A percentile compares a stretch with the other conserved stretches of the same genome.
Evolutionary conservation across 139 green algal species (phyloP).

Genomic region (Coccomyxa sp.): DNA sequence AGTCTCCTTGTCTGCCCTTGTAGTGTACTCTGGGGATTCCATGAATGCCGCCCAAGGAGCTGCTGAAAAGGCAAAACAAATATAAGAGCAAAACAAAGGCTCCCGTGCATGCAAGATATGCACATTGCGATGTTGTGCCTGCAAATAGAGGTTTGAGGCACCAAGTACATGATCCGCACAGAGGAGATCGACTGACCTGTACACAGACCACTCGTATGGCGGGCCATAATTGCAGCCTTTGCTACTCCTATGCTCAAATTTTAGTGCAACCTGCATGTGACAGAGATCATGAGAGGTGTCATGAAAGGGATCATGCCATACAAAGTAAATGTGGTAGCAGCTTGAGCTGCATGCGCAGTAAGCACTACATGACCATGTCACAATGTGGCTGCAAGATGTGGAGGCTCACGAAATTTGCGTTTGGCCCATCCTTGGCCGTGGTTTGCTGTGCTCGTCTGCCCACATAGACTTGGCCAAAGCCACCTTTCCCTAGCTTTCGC

Average conservation of each 20-base stretch:
- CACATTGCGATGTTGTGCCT: neutral
- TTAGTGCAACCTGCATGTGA: conserved; percentile 89
- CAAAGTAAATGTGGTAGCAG: neutral
- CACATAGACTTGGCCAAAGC: conserved; percentile 93
- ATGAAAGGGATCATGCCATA: neutral
- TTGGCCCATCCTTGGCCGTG: conserved; percentile 67
- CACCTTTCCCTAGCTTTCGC: conserved; percentile 90
- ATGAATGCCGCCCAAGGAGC: conserved; percentile 68
- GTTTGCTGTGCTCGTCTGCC: conserved; percentile 55
- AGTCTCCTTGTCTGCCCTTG: conserved; percentile 95
- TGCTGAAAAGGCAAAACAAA: conserved; percentile 21
- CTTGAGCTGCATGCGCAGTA: neutral
- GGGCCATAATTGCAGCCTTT: conserved; percentile 99
- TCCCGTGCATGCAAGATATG: neutral
- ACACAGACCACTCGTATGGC: conserved; percentile 98
- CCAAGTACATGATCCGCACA: conserved; percentile 3
- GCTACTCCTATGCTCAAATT: conserved; percentile 95
- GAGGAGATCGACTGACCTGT: conserved; percentile 67
- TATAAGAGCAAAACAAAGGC: neutral
- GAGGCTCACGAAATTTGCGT: conserved; percentile 67
- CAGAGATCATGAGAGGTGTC: neutral
- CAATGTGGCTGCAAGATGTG: neutral
- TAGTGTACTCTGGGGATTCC: conserved; percentile 95
- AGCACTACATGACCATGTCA: neutral
- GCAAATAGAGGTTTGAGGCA: neutral